A percentile compares a stretch with the other conserved stretches of the same genome.
phyloP scores from a whole-genome alignment of 2,329 filamentous ascomycete genomes.

The Apiospora aurea region DNA sequence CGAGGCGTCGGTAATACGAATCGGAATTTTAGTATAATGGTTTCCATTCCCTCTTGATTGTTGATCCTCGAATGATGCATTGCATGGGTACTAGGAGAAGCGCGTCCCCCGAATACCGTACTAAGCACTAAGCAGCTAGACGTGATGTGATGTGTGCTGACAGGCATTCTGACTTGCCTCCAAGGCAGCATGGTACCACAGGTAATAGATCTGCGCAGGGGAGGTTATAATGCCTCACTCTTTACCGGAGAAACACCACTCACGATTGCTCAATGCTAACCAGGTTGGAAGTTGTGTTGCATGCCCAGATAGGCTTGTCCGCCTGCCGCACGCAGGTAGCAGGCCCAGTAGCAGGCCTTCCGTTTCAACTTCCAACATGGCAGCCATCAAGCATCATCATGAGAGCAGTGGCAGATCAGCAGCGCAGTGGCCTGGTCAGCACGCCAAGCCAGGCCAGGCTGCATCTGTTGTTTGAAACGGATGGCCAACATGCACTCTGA shows the following conservation, averaged over 20 bases:
- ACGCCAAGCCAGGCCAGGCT: neutral
- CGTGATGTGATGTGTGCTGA: neutral
- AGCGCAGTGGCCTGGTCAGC: neutral
- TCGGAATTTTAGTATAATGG: neutral
- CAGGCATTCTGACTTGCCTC: neutral
- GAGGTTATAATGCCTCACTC: neutral
- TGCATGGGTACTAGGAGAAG: neutral
- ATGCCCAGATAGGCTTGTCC: conserved; percentile 4
- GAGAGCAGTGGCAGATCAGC: neutral
- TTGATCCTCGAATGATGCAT: neutral
- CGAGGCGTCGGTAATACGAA: neutral
- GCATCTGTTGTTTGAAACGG: conserved; percentile 11
- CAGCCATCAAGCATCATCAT: conserved; percentile 1
- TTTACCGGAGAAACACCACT: neutral
- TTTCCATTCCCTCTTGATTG: neutral
- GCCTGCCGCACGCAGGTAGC: neutral
- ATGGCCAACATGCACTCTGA: neutral
- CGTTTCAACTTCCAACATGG: conserved; percentile 10
- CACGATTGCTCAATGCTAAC: neutral
- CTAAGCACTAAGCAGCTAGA: neutral
- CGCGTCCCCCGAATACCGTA: neutral
- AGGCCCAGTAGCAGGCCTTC: neutral
- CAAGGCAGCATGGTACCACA: neutral
- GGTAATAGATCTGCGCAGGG: neutral
- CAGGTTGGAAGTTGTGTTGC: neutral